phyloP scores from a whole-genome alignment of 352 stramenopile species.

The Peronospora belbahrii region DNA sequence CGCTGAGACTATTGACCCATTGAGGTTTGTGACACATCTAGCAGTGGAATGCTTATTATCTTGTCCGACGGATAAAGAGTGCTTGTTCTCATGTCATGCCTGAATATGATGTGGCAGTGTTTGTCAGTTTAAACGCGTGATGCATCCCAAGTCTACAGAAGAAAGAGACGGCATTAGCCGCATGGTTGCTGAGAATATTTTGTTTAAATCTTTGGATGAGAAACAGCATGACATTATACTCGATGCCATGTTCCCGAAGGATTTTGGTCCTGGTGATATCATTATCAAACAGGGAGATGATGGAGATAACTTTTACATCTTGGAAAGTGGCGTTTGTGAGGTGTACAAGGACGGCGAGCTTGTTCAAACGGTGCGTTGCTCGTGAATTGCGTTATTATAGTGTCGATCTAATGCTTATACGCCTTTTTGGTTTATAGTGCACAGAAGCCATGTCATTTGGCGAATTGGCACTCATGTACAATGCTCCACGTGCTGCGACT shows the following conservation, averaged over 20 bases:
- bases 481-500: constrained; percentile 91
- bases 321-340: constrained; percentile 88
- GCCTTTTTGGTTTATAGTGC: constrained; percentile 33
- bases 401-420: constrained; percentile 2
- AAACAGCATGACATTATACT: constrained; percentile 84
- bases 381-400: not conserved
- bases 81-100: too few species aligned
- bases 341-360: constrained; percentile 87
- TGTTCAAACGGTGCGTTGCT: constrained; percentile 54
- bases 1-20: constrained; percentile 78
- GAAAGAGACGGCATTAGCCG: constrained; percentile 66
- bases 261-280: constrained; percentile 64
- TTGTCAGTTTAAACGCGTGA: constrained; percentile 72
- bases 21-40: constrained; percentile 29
- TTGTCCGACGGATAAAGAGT: not conserved
- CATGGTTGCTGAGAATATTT: constrained; percentile 85
- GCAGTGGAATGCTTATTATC: not conserved
- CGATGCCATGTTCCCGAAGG: constrained; percentile 82
- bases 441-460: constrained; percentile 91
- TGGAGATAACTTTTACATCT: constrained; percentile 93
- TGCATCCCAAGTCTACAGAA: constrained; percentile 79
- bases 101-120: too few species aligned
- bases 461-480: constrained; percentile 97
- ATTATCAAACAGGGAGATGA: constrained; percentile 89
- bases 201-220: constrained; percentile 87